These are phyloP conservation scores for Lasiodiplodia hormozganensis DNA, from an alignment of 2,329 filamentous ascomycete species.

Conservation along the genomic window DNA sequence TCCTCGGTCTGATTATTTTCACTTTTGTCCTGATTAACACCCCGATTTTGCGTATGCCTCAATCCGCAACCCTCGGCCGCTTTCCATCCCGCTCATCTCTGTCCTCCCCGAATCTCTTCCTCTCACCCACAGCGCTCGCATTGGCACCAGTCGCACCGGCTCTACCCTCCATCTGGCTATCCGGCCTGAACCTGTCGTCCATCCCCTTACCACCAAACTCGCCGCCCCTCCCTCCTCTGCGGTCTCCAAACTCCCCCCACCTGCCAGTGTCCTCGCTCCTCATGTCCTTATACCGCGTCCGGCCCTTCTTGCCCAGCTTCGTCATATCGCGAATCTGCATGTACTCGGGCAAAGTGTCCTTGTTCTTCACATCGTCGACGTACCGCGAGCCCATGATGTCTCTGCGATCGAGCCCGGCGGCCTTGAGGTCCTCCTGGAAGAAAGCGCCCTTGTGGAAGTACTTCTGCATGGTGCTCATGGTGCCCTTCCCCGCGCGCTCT, in stretches of 20 bases:
- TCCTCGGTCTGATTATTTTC: too few relatives aligned
- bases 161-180: slow-evolving; percentile 54
- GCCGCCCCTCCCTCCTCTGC: slow-evolving; percentile 48
- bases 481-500: slow-evolving; percentile 75
- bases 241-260: slow-evolving; percentile 73
- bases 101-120: slow-evolving; percentile 55
- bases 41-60: background rate
- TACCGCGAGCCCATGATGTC: slow-evolving; percentile 87
- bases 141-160: slow-evolving; percentile 71
- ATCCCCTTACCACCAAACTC: slow-evolving; percentile 45
- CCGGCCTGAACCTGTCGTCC: slow-evolving; percentile 73
- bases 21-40: background rate
- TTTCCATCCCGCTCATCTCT: slow-evolving; percentile 52
- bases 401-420: slow-evolving; percentile 76
- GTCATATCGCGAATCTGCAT: slow-evolving; percentile 94
- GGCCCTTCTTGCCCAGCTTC: slow-evolving; percentile 89
- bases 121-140: slow-evolving; percentile 71
- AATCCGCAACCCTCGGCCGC: slow-evolving; percentile 46
- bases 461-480: slow-evolving; percentile 90
- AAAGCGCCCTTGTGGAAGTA: slow-evolving; percentile 98
- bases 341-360: slow-evolving; percentile 85
- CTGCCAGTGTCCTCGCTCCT: slow-evolving; percentile 87
- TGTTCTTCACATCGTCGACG: slow-evolving; percentile 81
- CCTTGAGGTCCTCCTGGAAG: slow-evolving; percentile 81
- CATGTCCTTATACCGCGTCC: slow-evolving; percentile 88